A percentile compares a stretch with the other conserved stretches of the same genome.
These are phyloP conservation scores for Hyaloperonospora arabidopsidis DNA, from an alignment of 352 stramenopile genomes.

Conservation along the genomic window DNA sequence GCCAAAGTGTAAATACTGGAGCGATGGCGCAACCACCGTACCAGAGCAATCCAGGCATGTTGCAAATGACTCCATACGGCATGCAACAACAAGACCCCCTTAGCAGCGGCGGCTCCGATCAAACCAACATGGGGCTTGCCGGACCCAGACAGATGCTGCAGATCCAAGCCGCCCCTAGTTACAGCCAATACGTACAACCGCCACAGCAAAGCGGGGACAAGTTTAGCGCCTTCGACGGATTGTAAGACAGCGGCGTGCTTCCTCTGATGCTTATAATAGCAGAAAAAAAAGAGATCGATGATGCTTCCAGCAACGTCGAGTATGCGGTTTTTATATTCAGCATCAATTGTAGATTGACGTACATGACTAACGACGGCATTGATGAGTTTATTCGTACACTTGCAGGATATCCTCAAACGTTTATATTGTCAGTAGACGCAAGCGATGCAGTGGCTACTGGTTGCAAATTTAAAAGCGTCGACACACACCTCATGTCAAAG, in stretches of 20 bases:
- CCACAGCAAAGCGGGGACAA: conserved; percentile 51
- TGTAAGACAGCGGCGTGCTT: conserved; percentile 25
- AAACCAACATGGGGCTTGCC: conserved; percentile 36
- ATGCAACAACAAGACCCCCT: conserved; percentile 48
- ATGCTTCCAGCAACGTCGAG: no score
- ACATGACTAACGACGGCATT: not conserved
- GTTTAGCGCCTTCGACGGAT: conserved; percentile 75
- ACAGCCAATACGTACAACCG: conserved; percentile 43
- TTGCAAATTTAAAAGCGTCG: conserved; percentile 23
- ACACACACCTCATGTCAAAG: conserved; percentile 44
- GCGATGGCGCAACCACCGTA: conserved; percentile 37
- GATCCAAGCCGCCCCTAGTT: conserved; percentile 52
- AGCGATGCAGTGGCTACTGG: conserved; percentile 20
- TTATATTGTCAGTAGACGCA: conserved; percentile 32
- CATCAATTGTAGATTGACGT: no score
- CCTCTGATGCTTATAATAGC: no score
- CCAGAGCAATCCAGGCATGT: conserved; percentile 49
- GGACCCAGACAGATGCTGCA: conserved; percentile 61
- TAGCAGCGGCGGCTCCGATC: conserved; percentile 32
- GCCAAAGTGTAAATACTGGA: conserved; percentile 29
- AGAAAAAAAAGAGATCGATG: no score
- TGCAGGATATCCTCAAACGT: conserved; percentile 33
- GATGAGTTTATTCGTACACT: no score
- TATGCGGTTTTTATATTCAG: no score
- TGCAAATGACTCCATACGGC: conserved; percentile 76